A percentile compares a stretch with the other conserved stretches of the same genome.
These are phyloP conservation scores for Amylostereum areolatum DNA, from an alignment of 1,284 basidiomycete genomes.

Conservation along the genomic window DNA sequence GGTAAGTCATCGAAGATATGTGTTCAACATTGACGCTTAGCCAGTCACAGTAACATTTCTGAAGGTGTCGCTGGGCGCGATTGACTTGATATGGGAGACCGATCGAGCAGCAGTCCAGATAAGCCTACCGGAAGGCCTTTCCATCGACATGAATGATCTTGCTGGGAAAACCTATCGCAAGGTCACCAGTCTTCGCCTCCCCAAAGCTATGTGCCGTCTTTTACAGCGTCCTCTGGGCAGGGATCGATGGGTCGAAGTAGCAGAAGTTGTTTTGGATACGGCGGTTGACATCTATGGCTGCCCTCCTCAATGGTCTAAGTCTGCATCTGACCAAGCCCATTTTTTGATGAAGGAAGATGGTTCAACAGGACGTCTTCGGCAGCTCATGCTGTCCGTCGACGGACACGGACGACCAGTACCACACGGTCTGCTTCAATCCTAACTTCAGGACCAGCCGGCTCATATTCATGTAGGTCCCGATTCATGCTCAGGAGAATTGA, in stretches of 20 bases:
- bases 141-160: constrained; percentile 67
- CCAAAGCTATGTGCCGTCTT: constrained; percentile 43
- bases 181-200: constrained; percentile 50
- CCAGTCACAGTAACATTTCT: constrained; percentile 59
- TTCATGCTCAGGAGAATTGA: too few species aligned
- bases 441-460: background rate
- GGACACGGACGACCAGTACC: background rate
- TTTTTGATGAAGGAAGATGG: constrained; percentile 74
- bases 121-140: constrained; percentile 53
- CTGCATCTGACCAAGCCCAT: constrained; percentile 48
- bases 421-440: background rate
- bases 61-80: constrained; percentile 47
- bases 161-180: constrained; percentile 61
- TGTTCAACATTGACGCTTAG: background rate
- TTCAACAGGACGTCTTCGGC: constrained; percentile 55
- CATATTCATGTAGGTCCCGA: too few species aligned
- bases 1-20: constrained; percentile 37
- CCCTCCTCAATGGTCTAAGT: constrained; percentile 51
- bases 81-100: constrained; percentile 52
- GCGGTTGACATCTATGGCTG: constrained; percentile 67
- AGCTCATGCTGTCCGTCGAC: constrained; percentile 39
- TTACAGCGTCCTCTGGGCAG: constrained; percentile 32
- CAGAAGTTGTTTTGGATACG: constrained; percentile 45
- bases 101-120: constrained; percentile 51
- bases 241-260: constrained; percentile 67